Base-by-base conservation (phyloP, 768 basidiomycete species). In the Trametes cubensis region DNA sequence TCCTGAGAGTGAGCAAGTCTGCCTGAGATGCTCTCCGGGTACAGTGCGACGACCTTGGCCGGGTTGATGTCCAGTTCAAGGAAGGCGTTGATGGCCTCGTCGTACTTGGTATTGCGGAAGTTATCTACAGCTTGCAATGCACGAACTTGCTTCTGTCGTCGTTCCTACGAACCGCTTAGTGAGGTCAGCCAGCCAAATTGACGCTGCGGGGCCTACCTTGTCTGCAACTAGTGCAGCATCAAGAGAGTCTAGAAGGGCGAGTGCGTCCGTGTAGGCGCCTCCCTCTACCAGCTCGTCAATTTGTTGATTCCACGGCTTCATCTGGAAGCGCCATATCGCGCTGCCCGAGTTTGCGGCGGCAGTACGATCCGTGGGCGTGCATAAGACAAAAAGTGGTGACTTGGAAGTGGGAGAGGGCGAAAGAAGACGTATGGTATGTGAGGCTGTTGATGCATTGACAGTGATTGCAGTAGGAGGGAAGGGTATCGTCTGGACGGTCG, bases 61-160 rank as follows among this genome's bases (percentile, higher is more conserved):
- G 97, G 97, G 69, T 95, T 95, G 66, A 95, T 79, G 66, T 98
- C 89, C 44, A 96, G 86, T 44, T 89, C 85, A 50, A 95, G 83
- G 73, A 98, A 95, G 0, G 87, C 84, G 70, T 97, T 88, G 59
- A 98, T 89, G 1, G 96, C 95, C 1, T 79, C 75, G 63, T 90
- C 88, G 69, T 85, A 95, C 60, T 86, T 81, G 8, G 81, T 83
- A 8, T 79, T 75, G 4, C 83, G 81, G 74, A 95, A 95, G 61
- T 89, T 83, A 0, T 89, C 79, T 0, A 97, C 87, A 0, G 94
- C 94, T 55, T 91, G 83, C 20, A 98, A 80, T 2, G 85, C 84
- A 5, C 87, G 84, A 28, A 94, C 83, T 11, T 81, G 80, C 3
- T 79, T 84, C 38, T 78, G 75, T 46, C 88, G 78, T 65, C 80